A percentile compares a stretch with the other conserved stretches of the same genome.
Evolutionary conservation across 306 rosid species (phyloP).

Genomic region (Oxytropis ochrocephala): DNA sequence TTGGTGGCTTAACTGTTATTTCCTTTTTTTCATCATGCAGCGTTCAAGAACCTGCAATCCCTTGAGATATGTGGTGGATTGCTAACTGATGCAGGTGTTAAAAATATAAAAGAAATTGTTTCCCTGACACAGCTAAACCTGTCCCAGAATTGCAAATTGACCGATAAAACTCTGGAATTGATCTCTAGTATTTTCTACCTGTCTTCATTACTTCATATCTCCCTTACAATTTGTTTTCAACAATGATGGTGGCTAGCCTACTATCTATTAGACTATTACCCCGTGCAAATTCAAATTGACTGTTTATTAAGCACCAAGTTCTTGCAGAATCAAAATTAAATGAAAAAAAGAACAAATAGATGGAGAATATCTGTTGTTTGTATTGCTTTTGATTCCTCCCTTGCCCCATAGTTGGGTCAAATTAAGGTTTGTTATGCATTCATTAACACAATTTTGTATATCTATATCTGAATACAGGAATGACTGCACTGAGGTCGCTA

Average conservation of each 20-base stretch:
- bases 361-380: not conserved
- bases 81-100: slow-evolving; percentile 83
- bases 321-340: not conserved
- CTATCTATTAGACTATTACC: not conserved
- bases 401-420: not conserved
- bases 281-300: not conserved
- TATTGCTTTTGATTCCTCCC: not conserved
- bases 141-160: slow-evolving; percentile 86
- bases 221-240: not conserved
- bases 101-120: slow-evolving; percentile 71
- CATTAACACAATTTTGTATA: not conserved
- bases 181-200: slow-evolving; percentile 59
- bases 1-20: not conserved
- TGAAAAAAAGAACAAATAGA: not conserved
- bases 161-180: slow-evolving; percentile 82
- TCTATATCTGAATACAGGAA: slow-evolving; percentile 44
- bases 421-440: not conserved
- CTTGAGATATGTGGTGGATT: slow-evolving; percentile 96
- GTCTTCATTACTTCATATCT: not conserved
- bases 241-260: not conserved
- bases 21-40: slow-evolving; percentile 37
- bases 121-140: slow-evolving; percentile 80
- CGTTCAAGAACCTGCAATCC: slow-evolving; percentile 77
- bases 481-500: slow-evolving; percentile 70
- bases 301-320: not conserved